Percentiles rank a stretch among this genome's conserved stretches.
phyloP scores from a whole-genome alignment of 257 asterid species.

The Leonotis leonurus region DNA sequence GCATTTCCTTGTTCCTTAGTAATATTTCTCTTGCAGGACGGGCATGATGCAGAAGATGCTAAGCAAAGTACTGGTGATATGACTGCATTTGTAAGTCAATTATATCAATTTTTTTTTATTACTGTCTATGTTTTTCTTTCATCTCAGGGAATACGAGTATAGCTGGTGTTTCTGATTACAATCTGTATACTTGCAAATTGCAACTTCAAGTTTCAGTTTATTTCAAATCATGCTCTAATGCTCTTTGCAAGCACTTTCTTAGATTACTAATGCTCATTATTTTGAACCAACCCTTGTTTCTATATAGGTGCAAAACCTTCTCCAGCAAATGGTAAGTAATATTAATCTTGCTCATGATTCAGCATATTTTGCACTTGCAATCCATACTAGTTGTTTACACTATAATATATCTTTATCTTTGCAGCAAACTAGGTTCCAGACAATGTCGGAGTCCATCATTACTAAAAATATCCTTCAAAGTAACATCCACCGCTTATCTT shows the following conservation, averaged over 20 bases:
- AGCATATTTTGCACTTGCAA: neutral
- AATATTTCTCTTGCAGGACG: slow-evolving; percentile 53
- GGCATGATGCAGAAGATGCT: slow-evolving; percentile 61
- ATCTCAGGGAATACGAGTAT: too few relatives aligned
- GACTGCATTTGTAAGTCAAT: slow-evolving; percentile 72
- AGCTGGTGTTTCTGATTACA: neutral
- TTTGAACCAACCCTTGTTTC: slow-evolving; percentile 12
- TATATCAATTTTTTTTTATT: neutral
- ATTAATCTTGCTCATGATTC: neutral
- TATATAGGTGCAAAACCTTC: slow-evolving; percentile 73
- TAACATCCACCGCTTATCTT: neutral
- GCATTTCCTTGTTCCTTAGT: neutral
- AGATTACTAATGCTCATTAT: neutral
- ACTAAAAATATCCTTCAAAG: slow-evolving; percentile 70
- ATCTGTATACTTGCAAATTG: neutral
- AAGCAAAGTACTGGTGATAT: slow-evolving; percentile 79
- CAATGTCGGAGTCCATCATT: slow-evolving; percentile 87
- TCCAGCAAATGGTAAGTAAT: slow-evolving; percentile 66
- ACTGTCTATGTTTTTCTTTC: neutral
- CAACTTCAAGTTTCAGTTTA: neutral
- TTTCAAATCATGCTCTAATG: neutral
- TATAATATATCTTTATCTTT: slow-evolving; percentile 7
- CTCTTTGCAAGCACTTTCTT: neutral
- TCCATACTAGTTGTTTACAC: too few relatives aligned
- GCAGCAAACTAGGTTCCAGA: slow-evolving; percentile 92